Base-by-base conservation (phyloP, 2,329 filamentous ascomycete species). In the Trichoderma sp. region DNA sequence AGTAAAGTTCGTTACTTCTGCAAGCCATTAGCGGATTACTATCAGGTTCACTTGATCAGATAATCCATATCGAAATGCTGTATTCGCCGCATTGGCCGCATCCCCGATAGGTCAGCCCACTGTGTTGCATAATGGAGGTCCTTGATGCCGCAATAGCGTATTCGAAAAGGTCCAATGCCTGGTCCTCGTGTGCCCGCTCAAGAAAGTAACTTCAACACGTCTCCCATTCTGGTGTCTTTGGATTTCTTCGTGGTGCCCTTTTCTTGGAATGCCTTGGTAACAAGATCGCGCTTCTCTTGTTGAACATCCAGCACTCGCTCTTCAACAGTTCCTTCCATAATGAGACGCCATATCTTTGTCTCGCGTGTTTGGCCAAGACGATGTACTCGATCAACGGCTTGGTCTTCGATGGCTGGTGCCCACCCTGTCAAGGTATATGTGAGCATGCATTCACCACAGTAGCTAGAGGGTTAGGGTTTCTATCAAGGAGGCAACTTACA, bases 371-470 rank as follows among this genome's bases (percentile, higher is more conserved):
- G 94, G 0, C 94, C 94, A 0, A 97, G 84, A 0, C 94, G 86
- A 76, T 97, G 92, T 7, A 97, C 93, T 5, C 94, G 90, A 76
- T 97, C 94, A 3, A 97, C 86, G 4, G 94, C 94, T 77, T 97
- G 94, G 73, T 97, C 93, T 78, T 97, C 94, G 67, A 97, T 96
- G 0, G 93, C 93, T 0, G 94, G 94, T 1, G 94, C 93, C 91
- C 94, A 97, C 94, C 93, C 83, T 81, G 51, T 14, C 28, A 52
- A 34, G 30, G 18, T 24, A 61, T 16, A 18, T 21, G 69, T 5
- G 18, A 30, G n/a, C n/a, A 39, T n/a, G 30, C 28, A 13, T 30
- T 37, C 7, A 55, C 28, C 43, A 49, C 5, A 28, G 21, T 10
- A 4, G n/a, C 21, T 49, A 14, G 32, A 30, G 30, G 21, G 14